Evolutionary conservation across 306 rosid species (phyloP).

Genomic region (Mimosa pudica): DNA sequence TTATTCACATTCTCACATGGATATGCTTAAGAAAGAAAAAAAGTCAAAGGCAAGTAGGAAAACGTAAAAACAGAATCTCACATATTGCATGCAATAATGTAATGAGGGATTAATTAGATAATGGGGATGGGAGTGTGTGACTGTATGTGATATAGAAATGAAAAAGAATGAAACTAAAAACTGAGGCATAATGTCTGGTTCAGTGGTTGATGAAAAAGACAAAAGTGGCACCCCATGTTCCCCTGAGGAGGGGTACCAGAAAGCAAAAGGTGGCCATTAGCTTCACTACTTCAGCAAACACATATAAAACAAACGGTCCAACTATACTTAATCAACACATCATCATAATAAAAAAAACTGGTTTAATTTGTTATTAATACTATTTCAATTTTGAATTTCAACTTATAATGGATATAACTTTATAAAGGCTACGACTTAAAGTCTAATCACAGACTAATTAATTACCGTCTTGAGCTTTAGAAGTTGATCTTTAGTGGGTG

Average conservation of each 20-base stretch:
- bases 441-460: constrained; percentile 3
- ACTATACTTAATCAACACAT: neutral
- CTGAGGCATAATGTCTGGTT: neutral
- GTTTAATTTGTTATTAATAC: neutral
- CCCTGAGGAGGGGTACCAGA: constrained; percentile 38
- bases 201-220: neutral
- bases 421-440: neutral
- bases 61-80: neutral
- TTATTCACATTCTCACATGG: neutral
- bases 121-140: neutral
- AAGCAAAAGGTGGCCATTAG: constrained; percentile 42
- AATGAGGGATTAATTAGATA: neutral
- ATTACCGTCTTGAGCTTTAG: constrained; percentile 85
- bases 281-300: neutral
- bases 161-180: neutral
- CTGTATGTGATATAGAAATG: neutral
- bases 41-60: neutral
- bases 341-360: neutral
- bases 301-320: neutral
- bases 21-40: neutral
- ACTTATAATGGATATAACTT: neutral
- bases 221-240: constrained; percentile 36
- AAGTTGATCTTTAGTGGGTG: constrained; percentile 74
- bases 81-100: neutral
- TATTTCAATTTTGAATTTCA: neutral